Percentiles rank a stretch among this genome's conserved stretches.
Conservation (phyloP, 441 rosid species). For the Aleurites moluccanus region DNA sequence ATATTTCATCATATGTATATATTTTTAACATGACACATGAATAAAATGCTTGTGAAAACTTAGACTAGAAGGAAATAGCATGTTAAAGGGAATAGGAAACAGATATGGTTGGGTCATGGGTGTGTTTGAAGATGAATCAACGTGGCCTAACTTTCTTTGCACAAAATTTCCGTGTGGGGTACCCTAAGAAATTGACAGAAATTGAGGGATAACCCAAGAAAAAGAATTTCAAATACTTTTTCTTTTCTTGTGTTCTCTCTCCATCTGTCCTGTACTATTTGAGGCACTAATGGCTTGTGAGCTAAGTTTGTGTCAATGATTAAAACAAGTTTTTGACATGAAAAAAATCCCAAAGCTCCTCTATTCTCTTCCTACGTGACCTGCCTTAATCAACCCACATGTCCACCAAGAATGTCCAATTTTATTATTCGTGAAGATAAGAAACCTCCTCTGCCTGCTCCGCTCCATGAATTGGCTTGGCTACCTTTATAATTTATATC, state of each 20-base stretch:
- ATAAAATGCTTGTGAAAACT: not conserved
- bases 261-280: not conserved
- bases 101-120: constrained; percentile 23
- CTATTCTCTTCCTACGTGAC: constrained; percentile 8
- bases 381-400: not conserved
- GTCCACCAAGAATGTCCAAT: not conserved
- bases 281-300: not conserved
- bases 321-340: not conserved
- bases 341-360: not conserved
- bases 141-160: constrained; percentile 25
- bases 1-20: too few relatives aligned
- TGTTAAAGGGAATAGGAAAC: not conserved
- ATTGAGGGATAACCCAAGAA: not conserved
- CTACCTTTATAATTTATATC: too few relatives aligned
- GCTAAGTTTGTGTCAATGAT: not conserved
- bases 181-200: not conserved
- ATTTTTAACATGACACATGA: not conserved
- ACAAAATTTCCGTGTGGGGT: not conserved
- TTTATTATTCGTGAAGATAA: too few relatives aligned
- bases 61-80: not conserved
- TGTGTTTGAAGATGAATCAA: constrained; percentile 16
- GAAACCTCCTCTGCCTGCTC: too few relatives aligned
- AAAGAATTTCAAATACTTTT: not conserved
- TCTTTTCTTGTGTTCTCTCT: not conserved
- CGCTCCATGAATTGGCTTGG: too few relatives aligned